Percentiles rank a stretch among this genome's conserved stretches.
Evolutionary conservation across 2,329 filamentous ascomycete genomes (phyloP).

Genomic region (Aspergillus sp.): DNA sequence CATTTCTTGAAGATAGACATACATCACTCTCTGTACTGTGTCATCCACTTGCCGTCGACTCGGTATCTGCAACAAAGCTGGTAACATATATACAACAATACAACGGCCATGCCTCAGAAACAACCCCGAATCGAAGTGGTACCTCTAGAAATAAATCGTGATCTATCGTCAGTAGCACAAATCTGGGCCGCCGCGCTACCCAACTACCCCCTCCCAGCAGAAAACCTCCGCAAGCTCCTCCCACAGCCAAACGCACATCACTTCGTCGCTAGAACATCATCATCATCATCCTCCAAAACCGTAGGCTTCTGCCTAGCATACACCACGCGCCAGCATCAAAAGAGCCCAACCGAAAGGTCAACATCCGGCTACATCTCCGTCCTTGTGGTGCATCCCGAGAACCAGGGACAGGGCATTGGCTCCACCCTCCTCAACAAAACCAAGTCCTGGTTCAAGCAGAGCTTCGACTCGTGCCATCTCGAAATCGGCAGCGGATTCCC

Average conservation of each 20-base stretch:
- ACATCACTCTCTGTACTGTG: neutral
- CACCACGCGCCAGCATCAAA: slow-evolving; percentile 21
- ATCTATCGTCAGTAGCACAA: slow-evolving; percentile 29
- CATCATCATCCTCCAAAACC: slow-evolving; percentile 15
- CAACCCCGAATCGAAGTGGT: slow-evolving; percentile 2
- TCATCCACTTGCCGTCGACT: too few species aligned
- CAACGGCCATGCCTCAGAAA: neutral
- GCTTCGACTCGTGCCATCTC: slow-evolving; percentile 24
- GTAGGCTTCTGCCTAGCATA: slow-evolving; percentile 43
- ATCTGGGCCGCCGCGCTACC: slow-evolving; percentile 41
- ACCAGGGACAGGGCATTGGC: slow-evolving; percentile 41
- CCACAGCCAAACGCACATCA: slow-evolving; percentile 29
- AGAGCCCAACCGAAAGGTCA: slow-evolving; percentile 3
- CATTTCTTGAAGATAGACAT: neutral
- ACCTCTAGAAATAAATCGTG: slow-evolving; percentile 21
- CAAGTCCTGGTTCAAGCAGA: slow-evolving; percentile 25
- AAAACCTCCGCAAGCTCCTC: slow-evolving; percentile 30
- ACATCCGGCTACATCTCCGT: slow-evolving; percentile 35
- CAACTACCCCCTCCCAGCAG: slow-evolving; percentile 32
- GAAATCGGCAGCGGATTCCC: slow-evolving; percentile 38
- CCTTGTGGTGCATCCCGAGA: slow-evolving; percentile 36
- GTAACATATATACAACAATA: neutral
- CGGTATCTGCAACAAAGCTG: too few species aligned
- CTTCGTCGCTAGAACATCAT: slow-evolving; percentile 31
- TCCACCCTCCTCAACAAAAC: slow-evolving; percentile 34